Evolutionary conservation across 1,139 yeast genomes (phyloP).

Genomic region (Sugiyamaella castrensis): DNA sequence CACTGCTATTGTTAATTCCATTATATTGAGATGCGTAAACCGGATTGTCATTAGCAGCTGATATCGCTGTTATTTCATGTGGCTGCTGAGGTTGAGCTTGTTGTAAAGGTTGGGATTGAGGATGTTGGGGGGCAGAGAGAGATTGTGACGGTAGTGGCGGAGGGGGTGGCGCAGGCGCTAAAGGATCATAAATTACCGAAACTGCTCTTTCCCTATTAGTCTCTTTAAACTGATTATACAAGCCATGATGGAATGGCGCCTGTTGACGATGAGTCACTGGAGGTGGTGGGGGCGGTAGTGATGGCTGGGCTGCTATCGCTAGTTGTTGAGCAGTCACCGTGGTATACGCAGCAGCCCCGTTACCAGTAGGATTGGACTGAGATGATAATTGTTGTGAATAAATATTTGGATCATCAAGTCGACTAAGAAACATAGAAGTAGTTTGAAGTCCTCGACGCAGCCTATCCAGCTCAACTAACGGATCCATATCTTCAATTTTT

Average conservation of each 20-base stretch:
- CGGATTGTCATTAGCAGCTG: no score
- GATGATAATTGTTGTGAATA: neutral
- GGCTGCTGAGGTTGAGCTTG: neutral
- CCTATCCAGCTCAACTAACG: slow-evolving; percentile 6
- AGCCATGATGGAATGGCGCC: slow-evolving; percentile 6
- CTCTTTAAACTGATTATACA: slow-evolving; percentile 15
- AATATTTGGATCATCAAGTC: slow-evolving; percentile 17
- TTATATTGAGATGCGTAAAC: no score
- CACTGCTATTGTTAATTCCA: neutral
- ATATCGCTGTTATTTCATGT: no score
- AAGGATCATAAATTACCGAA: slow-evolving; percentile 32
- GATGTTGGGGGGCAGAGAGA: slow-evolving; percentile 18
- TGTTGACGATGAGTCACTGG: neutral
- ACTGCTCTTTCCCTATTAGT: slow-evolving; percentile 30
- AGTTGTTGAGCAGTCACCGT: neutral
- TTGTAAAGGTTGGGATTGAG: slow-evolving; percentile 14
- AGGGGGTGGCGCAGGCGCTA: slow-evolving; percentile 25
- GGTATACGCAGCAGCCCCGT: neutral
- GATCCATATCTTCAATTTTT: slow-evolving; percentile 4
- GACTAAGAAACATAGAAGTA: slow-evolving; percentile 13
- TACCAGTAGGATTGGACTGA: neutral
- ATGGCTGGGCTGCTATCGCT: neutral
- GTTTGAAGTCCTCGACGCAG: slow-evolving; percentile 12
- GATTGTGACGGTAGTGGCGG: slow-evolving; percentile 10
- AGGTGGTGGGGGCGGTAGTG: neutral